Evolutionary conservation across 306 rosid species (phyloP), one percentile per base, ranked within the genome.

Genomic region (Lotus japonicus): DNA sequence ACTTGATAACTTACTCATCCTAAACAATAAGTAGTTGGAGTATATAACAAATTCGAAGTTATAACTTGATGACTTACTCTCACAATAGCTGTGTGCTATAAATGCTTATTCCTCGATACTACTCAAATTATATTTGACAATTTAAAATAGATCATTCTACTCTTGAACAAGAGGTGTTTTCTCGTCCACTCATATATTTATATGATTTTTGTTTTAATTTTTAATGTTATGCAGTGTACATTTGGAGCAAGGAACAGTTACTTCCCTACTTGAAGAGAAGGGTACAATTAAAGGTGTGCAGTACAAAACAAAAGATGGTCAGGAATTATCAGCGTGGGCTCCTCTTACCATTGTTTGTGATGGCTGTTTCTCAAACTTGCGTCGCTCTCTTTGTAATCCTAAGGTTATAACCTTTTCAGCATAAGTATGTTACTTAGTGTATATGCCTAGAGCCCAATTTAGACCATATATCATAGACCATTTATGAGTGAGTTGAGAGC

Each of bases 331-430:
- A 23, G 86, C 92, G 39, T 82, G 79, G 79, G 97, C 97, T 4
- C 98, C 97, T 41, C 83, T 92, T 46, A 89, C 96, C 21, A 77
- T 92, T 82, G 97, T 92, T 68, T 92, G 98, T 75, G 97, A 92
- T 68, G 98, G 98, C 12, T 92, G 98, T 72, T 92, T 92, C 86
- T 92, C 97, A 75, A 92, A 89, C 84, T 66, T 92, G 87, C 89
- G 98, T 5, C 96, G 96, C 58, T 77, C 97, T 64, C 98, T 92
- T 48, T 92, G 96, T 65, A 77, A 85, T 55, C 91, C 98, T 16
- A 80, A 87, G 98, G 98, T 89, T 45, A 36, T 79, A 35, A 65
- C 55, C 72, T 42, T 60, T 18, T 21, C 64, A 41, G 14, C 58
- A 31, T 39, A 55, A 64, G 33, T 53, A 8, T 58, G 2, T 35